Conservation (phyloP, 78 protist genomes). For the Blattamonas nauphoetae region DNA sequence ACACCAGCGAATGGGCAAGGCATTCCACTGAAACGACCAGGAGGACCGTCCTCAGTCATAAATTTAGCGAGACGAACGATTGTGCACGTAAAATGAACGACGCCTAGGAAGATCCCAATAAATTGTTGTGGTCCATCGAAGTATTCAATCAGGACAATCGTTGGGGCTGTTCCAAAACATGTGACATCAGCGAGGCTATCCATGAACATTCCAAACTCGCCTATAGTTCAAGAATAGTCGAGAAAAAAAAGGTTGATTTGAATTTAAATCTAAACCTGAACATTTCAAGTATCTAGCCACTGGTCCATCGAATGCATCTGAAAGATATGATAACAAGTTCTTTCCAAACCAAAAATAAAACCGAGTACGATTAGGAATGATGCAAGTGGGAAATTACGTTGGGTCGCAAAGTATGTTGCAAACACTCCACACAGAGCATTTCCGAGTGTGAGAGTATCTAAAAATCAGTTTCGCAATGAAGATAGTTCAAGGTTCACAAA, state of each 20-base stretch:
- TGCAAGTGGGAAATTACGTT: neutral
- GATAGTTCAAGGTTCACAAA: neutral
- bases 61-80: neutral
- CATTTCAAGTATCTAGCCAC: neutral
- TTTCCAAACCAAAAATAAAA: neutral
- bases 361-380: neutral
- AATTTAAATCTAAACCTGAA: too few relatives aligned
- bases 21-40: neutral
- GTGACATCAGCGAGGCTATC: neutral
- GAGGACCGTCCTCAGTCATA: neutral
- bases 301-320: slow-evolving; percentile 1
- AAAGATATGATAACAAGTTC: neutral
- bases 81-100: neutral
- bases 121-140: neutral
- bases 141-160: neutral
- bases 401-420: neutral
- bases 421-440: neutral
- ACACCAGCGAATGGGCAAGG: neutral
- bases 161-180: neutral
- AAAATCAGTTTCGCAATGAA: neutral
- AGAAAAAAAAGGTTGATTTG: too few relatives aligned
- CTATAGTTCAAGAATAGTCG: too few relatives aligned
- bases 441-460: neutral
- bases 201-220: neutral
- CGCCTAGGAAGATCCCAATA: neutral